Evolutionary conservation across 495 filamentous ascomycete genomes (phyloP), one percentile per base, ranked within the genome.

Genomic region (Massariosphaeria phaeospora): DNA sequence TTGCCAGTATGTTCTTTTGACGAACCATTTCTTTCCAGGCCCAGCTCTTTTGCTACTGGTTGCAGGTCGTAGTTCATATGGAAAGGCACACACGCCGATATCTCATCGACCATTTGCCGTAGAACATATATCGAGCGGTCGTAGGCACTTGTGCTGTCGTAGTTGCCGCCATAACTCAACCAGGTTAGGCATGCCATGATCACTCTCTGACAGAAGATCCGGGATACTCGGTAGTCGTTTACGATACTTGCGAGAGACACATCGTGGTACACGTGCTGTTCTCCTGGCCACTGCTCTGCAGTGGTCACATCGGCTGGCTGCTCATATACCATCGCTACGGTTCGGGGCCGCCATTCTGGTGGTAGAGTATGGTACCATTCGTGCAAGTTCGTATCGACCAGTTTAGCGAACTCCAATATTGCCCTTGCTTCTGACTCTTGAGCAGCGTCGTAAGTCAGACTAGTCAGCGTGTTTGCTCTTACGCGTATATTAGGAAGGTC

Each of bases 191-290:
- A 67, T 5, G 45, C 48, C 8, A 67, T 47, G 23, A 69, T 62
- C 39, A 66, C 60, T 1, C 49, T 41, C 30, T 66, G 62, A 34
- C 65, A 67, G 50, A 63, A 69, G 34, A 69, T 69, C 7, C 67
- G 62, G 26, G 52, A 58, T 12, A 67, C 59, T 7, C 67, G 54
- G 47, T 69, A 62, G 35, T 69, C 61, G 44, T 69, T 67, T 20
- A 63, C 24, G 46, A 67, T 57, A 27, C 52, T 67, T 10, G 67
- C 63, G 25, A 66, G 52, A 42, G 43, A 44, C 4, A 67, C 45
- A 44, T 67, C 65, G 21, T 64, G 45, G 33, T 69, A 69, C 10
- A 58, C 52, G 31, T 69, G 65, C 42, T 66, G 53, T 7, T 59
- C 55, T 5, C 67, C 67, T 3, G 53, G 49, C 65, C 65, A 69